These are phyloP conservation scores for Candida anglica DNA, from an alignment of 805 yeast species.

Conservation along the genomic window DNA sequence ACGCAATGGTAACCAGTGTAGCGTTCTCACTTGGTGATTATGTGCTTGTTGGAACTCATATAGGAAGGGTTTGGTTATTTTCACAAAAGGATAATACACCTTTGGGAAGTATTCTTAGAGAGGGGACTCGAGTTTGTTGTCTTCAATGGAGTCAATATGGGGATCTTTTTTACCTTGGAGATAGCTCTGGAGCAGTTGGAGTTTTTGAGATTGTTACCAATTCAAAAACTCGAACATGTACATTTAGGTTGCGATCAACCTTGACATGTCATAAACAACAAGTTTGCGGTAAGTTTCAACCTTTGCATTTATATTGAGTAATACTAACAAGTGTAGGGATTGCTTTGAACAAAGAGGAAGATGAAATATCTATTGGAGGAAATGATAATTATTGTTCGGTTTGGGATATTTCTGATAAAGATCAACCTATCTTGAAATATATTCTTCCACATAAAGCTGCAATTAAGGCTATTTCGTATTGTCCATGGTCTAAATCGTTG, in stretches of 20 bases:
- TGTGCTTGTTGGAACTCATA: constrained; percentile 54
- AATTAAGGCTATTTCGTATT: constrained; percentile 82
- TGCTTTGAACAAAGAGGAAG: constrained; percentile 49
- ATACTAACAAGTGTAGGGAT: constrained; percentile 45
- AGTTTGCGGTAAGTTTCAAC: constrained; percentile 31
- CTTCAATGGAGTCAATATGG: constrained; percentile 54
- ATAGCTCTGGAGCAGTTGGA: constrained; percentile 57
- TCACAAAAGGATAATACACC: constrained; percentile 26
- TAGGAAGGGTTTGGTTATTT: constrained; percentile 50
- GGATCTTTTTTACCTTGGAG: constrained; percentile 54
- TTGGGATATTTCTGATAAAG: constrained; percentile 56
- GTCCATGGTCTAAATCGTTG: constrained; percentile 83
- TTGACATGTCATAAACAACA: constrained; percentile 30
- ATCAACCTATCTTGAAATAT: constrained; percentile 42
- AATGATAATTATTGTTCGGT: constrained; percentile 78
- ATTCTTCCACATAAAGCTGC: constrained; percentile 74
- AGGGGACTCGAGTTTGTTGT: constrained; percentile 48
- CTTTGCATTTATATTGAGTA: constrained; percentile 42
- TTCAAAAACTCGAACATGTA: constrained; percentile 5
- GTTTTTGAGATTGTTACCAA: constrained; percentile 27
- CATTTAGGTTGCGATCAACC: constrained; percentile 7
- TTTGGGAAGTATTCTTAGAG: constrained; percentile 13
- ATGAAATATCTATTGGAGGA: constrained; percentile 74
- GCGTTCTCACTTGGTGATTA: constrained; percentile 48
- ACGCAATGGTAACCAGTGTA: constrained; percentile 52